A percentile compares a stretch with the other conserved stretches of the same genome.
Evolutionary conservation across 495 filamentous ascomycete genomes (phyloP).

Genomic region (Penicillium ucsense): DNA sequence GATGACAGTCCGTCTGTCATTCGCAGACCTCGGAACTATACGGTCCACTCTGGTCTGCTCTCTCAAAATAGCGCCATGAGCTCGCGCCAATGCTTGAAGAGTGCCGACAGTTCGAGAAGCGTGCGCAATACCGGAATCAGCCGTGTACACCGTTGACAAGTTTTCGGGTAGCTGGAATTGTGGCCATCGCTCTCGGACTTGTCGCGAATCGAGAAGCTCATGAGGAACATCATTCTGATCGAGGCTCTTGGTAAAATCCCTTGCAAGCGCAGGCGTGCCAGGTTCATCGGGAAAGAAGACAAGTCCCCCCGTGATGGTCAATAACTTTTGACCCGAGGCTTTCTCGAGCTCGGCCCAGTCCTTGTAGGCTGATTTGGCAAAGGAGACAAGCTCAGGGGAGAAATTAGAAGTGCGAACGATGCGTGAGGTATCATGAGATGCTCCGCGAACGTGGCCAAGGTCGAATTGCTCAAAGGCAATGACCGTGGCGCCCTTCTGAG

Average conservation of each 20-base stretch:
- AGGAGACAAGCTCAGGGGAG: conserved; percentile 5
- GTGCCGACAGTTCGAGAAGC: conserved; percentile 14
- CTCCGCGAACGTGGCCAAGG: conserved; percentile 11
- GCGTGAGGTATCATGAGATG: conserved; percentile 14
- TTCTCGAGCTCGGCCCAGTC: conserved; percentile 14
- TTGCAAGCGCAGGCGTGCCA: neutral
- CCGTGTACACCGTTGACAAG: conserved; percentile 15
- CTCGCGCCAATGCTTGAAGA: conserved; percentile 15
- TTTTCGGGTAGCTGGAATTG: conserved; percentile 18
- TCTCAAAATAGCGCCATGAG: conserved; percentile 13
- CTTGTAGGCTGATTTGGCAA: conserved; percentile 12
- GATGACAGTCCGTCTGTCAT: conserved; percentile 8
- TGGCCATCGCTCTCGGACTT: conserved; percentile 20
- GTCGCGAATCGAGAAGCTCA: conserved; percentile 13
- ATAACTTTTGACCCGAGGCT: conserved; percentile 5
- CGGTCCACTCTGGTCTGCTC: conserved; percentile 17
- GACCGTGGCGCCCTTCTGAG: conserved; percentile 12
- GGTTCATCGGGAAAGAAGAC: conserved; percentile 15
- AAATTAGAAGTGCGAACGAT: conserved; percentile 13
- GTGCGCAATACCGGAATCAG: conserved; percentile 20
- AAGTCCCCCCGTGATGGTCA: conserved; percentile 13
- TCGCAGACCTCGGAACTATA: conserved; percentile 8
- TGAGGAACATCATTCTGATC: conserved; percentile 12
- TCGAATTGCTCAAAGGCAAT: conserved; percentile 15
- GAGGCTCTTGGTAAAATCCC: conserved; percentile 9